Percentiles rank a stretch among this genome's conserved stretches.
Evolutionary conservation across 2,329 filamentous ascomycete genomes (phyloP).

Genomic region (Aspergillus pseudoglaucus): DNA sequence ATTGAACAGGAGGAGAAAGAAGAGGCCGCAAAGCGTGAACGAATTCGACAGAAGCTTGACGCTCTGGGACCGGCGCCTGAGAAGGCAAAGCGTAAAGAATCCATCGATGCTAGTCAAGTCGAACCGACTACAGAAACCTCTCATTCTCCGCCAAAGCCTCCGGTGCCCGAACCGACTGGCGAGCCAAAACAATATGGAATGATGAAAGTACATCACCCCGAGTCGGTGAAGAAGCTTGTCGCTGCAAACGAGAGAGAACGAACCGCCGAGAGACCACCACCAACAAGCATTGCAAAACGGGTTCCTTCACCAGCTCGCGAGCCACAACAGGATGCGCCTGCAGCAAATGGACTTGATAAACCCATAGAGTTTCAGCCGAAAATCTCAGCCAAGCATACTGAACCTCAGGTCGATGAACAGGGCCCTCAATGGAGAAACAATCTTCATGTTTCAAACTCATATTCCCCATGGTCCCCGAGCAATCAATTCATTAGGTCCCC

Average conservation of each 20-base stretch:
- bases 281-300: conserved; percentile 21
- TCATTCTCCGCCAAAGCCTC: conserved; percentile 53
- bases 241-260: conserved; percentile 32
- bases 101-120: conserved; percentile 19
- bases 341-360: conserved; percentile 25
- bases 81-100: conserved; percentile 25
- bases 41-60: conserved; percentile 52
- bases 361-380: conserved; percentile 16
- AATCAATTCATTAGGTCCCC: conserved; percentile 28
- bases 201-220: conserved; percentile 56
- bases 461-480: conserved; percentile 32
- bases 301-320: conserved; percentile 27
- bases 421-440: conserved; percentile 32
- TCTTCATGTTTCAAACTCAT: conserved; percentile 30
- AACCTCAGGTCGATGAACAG: conserved; percentile 28
- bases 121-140: conserved; percentile 26
- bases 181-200: conserved; percentile 55
- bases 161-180: conserved; percentile 51
- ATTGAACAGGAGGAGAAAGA: conserved; percentile 51
- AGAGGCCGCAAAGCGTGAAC: conserved; percentile 52
- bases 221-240: conserved; percentile 44
- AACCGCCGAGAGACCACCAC: conserved; percentile 25
- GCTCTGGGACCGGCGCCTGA: conserved; percentile 44
- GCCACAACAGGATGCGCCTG: conserved; percentile 16
- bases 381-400: conserved; percentile 14